A percentile compares a stretch with the other conserved stretches of the same genome.
These are phyloP conservation scores for Raffaelea albimanens DNA, from an alignment of 2,329 filamentous ascomycete species.

Conservation along the genomic window DNA sequence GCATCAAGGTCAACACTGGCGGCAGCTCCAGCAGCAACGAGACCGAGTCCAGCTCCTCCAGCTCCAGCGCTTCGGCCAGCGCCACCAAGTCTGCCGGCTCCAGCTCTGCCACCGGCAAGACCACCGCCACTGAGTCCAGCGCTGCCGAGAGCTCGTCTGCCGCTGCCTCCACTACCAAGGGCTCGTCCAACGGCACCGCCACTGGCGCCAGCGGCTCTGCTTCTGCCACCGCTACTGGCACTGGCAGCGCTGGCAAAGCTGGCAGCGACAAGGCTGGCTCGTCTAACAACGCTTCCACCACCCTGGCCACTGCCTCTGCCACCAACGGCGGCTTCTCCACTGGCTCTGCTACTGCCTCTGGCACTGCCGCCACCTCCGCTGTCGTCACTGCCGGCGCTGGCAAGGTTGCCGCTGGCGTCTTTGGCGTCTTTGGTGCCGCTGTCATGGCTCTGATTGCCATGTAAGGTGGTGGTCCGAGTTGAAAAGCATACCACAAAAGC, in stretches of 20 bases:
- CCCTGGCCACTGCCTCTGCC: conserved; percentile 13
- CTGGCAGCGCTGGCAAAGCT: conserved; percentile 6
- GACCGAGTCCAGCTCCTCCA: conserved; percentile 7
- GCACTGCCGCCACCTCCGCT: conserved; percentile 10
- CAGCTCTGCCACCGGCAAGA: conserved; percentile 1
- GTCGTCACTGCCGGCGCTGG: conserved; percentile 20
- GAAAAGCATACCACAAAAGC: too few species aligned
- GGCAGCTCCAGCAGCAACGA: conserved; percentile 11
- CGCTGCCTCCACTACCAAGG: not conserved
- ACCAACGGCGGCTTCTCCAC: conserved; percentile 19
- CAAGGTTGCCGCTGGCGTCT: conserved; percentile 13
- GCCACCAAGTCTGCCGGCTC: conserved; percentile 19
- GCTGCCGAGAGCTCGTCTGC: not conserved
- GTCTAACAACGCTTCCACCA: conserved; percentile 15
- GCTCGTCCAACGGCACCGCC: not conserved
- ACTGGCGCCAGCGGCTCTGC: not conserved
- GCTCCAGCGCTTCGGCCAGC: conserved; percentile 12
- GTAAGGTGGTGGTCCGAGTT: conserved; percentile 15
- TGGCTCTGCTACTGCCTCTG: not conserved
- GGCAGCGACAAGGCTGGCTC: conserved; percentile 11
- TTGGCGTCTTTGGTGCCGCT: conserved; percentile 15
- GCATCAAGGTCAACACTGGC: conserved; percentile 40
- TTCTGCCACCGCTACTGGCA: not conserved
- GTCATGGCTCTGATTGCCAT: conserved; percentile 17
- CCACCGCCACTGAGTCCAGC: not conserved